These are phyloP conservation scores for Echeveria elegans DNA, from an alignment of 164 flowering plant genomes.

Conservation along the genomic window DNA sequence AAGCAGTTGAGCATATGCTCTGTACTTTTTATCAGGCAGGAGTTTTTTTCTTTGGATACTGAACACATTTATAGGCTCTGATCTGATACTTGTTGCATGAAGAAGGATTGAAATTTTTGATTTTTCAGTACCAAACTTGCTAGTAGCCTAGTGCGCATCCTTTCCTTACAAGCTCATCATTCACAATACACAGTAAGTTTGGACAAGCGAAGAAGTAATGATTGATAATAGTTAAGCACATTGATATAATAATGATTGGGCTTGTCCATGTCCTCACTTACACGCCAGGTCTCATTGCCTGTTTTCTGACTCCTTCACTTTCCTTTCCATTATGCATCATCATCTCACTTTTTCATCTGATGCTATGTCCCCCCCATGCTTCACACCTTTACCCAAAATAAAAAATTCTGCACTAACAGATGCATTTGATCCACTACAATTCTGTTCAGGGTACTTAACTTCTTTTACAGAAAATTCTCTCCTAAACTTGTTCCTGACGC, in stretches of 20 bases:
- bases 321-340: neutral
- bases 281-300: neutral
- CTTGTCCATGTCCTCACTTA: neutral
- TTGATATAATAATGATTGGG: neutral
- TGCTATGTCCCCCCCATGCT: conserved; percentile 8
- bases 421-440: neutral
- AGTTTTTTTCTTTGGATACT: too few relatives aligned
- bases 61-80: neutral
- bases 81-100: neutral
- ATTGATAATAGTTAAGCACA: neutral
- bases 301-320: neutral
- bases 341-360: neutral
- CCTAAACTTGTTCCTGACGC: neutral
- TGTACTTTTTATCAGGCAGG: too few relatives aligned
- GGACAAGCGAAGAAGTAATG: neutral
- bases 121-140: too few relatives aligned
- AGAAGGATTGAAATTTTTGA: too few relatives aligned
- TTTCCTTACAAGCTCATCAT: neutral
- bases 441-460: neutral
- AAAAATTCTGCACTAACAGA: too few relatives aligned
- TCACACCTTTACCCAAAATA: neutral
- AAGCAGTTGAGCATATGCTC: too few relatives aligned
- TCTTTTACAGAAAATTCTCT: neutral
- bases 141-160: neutral
- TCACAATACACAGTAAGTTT: neutral